Conservation (phyloP, 2,329 filamentous ascomycete genomes). For the Gyromitra esculenta region DNA sequence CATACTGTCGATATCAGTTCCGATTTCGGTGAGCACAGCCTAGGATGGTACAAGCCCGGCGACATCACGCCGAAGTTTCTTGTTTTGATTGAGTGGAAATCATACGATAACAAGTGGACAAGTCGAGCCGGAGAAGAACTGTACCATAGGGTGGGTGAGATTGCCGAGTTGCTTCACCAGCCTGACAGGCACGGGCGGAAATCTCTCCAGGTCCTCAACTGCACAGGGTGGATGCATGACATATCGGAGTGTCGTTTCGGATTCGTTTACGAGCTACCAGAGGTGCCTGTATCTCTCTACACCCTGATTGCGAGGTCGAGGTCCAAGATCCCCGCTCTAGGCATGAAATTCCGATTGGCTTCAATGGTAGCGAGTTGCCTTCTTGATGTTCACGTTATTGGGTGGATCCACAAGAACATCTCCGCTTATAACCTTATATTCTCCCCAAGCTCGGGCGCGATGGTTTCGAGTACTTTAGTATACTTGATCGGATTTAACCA, state of each 20-base stretch:
- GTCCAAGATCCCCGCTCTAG: not conserved
- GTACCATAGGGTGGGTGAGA: not conserved
- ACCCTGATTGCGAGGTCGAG: not conserved
- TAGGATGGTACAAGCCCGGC: not conserved
- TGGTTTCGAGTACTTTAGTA: not conserved
- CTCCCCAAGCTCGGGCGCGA: not conserved
- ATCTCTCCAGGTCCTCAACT: not conserved
- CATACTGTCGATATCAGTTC: not conserved
- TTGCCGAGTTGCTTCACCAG: not conserved
- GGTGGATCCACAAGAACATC: constrained; percentile 19
- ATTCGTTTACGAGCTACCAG: not conserved
- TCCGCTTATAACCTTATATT: constrained; percentile 17
- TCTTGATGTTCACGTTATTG: constrained; percentile 6
- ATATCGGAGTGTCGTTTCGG: not conserved
- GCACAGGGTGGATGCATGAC: constrained; percentile 2
- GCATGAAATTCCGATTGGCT: constrained; percentile 13
- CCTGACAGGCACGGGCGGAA: not conserved
- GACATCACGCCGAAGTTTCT: not conserved
- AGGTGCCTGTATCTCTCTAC: not conserved
- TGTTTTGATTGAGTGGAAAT: constrained; percentile 14
- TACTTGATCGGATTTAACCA: constrained; percentile 7
- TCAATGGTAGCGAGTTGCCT: constrained; percentile 1
- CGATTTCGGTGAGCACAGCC: constrained; percentile 7
- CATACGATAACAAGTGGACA: constrained; percentile 7
- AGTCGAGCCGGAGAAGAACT: not conserved